A percentile compares a stretch with the other conserved stretches of the same genome.
phyloP scores from a whole-genome alignment of 495 filamentous ascomycete genomes.

The Trichoderma reesei region DNA sequence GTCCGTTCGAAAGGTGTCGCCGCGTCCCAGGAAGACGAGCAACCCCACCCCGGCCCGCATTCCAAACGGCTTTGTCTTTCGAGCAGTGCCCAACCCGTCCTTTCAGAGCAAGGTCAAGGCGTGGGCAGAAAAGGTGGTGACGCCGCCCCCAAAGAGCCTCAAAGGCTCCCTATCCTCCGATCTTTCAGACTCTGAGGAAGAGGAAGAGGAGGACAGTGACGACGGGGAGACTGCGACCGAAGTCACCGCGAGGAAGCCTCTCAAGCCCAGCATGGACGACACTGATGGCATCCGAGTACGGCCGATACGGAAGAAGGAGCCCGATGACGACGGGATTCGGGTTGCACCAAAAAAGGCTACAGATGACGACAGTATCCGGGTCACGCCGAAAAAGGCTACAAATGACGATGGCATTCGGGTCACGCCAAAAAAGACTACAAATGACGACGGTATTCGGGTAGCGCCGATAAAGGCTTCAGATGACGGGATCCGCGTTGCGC shows the following conservation, averaged over 20 bases:
- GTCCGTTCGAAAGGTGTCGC: conserved; percentile 6
- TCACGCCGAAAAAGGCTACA: conserved; percentile 21
- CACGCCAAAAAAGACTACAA: conserved; percentile 1
- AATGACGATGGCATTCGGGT: conserved; percentile 1
- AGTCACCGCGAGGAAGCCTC: conserved; percentile 21
- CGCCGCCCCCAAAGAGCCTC: background rate
- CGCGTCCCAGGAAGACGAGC: background rate
- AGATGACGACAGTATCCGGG: conserved; percentile 22
- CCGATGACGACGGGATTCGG: conserved; percentile 29
- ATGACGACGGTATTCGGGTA: conserved; percentile 30
- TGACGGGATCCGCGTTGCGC: conserved; percentile 29
- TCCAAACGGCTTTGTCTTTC: conserved; percentile 43
- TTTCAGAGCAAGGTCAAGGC: conserved; percentile 42
- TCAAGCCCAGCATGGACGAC: conserved; percentile 17
- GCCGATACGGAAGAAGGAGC: conserved; percentile 17
- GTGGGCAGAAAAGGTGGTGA: conserved; percentile 39
- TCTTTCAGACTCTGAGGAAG: background rate
- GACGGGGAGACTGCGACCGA: conserved; percentile 14
- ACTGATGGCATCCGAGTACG: conserved; percentile 28
- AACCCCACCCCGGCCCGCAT: conserved; percentile 24
- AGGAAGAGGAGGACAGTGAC: conserved; percentile 2
- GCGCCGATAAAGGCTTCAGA: conserved; percentile 17
- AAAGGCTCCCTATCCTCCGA: background rate
- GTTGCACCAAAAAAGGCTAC: conserved; percentile 21
- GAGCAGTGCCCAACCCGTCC: conserved; percentile 38